Evolutionary conservation across 331 rosid genomes (phyloP).

Genomic region (Erythrophleum ivorense): DNA sequence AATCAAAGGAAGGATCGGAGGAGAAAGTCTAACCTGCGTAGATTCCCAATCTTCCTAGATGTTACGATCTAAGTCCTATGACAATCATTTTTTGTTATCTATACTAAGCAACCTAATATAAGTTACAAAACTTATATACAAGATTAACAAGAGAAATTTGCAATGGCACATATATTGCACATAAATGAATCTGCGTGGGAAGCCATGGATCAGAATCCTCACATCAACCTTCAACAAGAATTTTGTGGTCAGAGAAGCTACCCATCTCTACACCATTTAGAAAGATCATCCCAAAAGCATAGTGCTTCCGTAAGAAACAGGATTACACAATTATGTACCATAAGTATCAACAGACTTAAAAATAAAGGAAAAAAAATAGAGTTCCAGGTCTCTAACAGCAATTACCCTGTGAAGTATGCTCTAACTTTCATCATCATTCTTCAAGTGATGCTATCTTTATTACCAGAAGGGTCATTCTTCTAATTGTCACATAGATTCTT

Average conservation of each 20-base stretch:
- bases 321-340: not conserved
- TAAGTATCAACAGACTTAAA: not conserved
- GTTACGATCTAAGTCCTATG: not conserved
- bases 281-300: slow-evolving; percentile 5
- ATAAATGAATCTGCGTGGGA: slow-evolving; percentile 4
- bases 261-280: not conserved
- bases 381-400: not conserved
- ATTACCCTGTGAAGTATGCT: not conserved
- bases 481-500: not conserved
- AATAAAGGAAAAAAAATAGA: not conserved
- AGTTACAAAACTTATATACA: slow-evolving; percentile 5
- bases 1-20: slow-evolving; percentile 19
- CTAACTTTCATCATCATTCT: slow-evolving; percentile 18
- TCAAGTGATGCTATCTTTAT: not conserved
- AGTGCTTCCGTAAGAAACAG: slow-evolving; percentile 10
- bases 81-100: not conserved
- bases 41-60: slow-evolving; percentile 32
- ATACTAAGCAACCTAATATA: not conserved
- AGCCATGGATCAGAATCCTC: slow-evolving; percentile 3
- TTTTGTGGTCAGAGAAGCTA: not conserved
- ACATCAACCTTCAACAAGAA: slow-evolving; percentile 2
- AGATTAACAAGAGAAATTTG: slow-evolving; percentile 1
- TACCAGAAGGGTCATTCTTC: slow-evolving; percentile 13
- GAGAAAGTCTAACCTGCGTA: slow-evolving; percentile 17
- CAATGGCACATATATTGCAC: not conserved